A percentile compares a stretch with the other conserved stretches of the same genome.
Conservation (phyloP, 768 basidiomycete species). For the Boletus speciosus region DNA sequence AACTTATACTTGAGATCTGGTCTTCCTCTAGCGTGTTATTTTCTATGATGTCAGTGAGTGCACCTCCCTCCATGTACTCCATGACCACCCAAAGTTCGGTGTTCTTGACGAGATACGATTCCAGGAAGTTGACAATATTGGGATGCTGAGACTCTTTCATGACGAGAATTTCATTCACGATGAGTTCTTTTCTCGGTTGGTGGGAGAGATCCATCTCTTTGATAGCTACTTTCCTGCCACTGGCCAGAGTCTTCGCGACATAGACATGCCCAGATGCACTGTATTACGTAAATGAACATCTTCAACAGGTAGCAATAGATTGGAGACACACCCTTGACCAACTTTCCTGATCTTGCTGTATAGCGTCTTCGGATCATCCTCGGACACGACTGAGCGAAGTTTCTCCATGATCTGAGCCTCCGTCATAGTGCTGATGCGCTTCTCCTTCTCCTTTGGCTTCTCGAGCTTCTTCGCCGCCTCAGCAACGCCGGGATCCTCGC, state of each 20-base stretch:
- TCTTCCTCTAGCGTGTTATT: constrained; percentile 94
- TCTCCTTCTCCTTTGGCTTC: constrained; percentile 56
- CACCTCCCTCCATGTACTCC: constrained; percentile 99
- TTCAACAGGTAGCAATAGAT: background rate
- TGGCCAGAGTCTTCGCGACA: constrained; percentile 86
- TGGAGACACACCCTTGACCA: constrained; percentile 82
- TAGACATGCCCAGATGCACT: constrained; percentile 98
- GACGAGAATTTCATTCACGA: constrained; percentile 96
- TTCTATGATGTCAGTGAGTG: constrained; percentile 96
- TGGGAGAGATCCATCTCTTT: constrained; percentile 97
- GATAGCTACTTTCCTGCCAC: constrained; percentile 89
- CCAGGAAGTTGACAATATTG: constrained; percentile 95
- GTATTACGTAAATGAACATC: constrained; percentile 12
- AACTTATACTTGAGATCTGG: constrained; percentile 87
- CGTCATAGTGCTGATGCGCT: constrained; percentile 93
- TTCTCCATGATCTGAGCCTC: constrained; percentile 99
- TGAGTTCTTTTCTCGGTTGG: constrained; percentile 94
- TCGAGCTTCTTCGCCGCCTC: constrained; percentile 71
- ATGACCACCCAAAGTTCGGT: constrained; percentile 96
- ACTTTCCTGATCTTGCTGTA: constrained; percentile 99
- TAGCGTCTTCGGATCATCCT: constrained; percentile 81
- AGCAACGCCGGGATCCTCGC: constrained; percentile 48
- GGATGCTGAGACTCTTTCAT: constrained; percentile 99
- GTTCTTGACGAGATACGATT: constrained; percentile 84
- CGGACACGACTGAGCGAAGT: constrained; percentile 80